Percentiles rank a stretch among this genome's conserved stretches.
These are phyloP conservation scores for Heimioporus sp. DNA, from an alignment of 768 basidiomycete genomes.

Conservation along the genomic window DNA sequence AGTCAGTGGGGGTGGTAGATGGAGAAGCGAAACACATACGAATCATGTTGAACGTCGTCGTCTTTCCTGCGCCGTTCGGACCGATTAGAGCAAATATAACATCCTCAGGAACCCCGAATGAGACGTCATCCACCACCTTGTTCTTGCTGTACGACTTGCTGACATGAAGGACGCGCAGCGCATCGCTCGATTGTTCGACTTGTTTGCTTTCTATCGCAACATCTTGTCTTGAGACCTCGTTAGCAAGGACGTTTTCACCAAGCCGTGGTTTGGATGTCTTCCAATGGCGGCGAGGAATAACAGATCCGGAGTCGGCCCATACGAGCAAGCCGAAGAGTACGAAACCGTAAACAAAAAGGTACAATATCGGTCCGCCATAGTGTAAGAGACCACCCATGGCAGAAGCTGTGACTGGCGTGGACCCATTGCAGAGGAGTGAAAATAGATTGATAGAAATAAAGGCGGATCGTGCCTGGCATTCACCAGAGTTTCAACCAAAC, in stretches of 20 bases:
- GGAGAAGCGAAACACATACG: constrained; percentile 41
- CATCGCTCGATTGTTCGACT: constrained; percentile 48
- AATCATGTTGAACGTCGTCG: constrained; percentile 79
- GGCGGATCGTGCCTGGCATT: constrained; percentile 54
- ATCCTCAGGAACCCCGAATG: constrained; percentile 59
- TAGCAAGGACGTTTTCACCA: constrained; percentile 12
- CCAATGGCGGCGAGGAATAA: constrained; percentile 40
- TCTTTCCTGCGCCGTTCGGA: constrained; percentile 84
- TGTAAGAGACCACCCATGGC: constrained; percentile 53
- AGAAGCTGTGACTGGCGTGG: constrained; percentile 41
- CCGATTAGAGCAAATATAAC: constrained; percentile 74
- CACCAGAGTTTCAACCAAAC: not conserved
- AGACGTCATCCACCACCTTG: constrained; percentile 71
- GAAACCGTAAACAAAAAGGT: constrained; percentile 61
- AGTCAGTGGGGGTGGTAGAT: not conserved
- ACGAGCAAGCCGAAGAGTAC: constrained; percentile 63
- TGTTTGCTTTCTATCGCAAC: constrained; percentile 52
- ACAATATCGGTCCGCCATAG: constrained; percentile 75
- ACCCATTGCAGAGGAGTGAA: constrained; percentile 65
- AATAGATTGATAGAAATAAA: constrained; percentile 80
- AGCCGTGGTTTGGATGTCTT: constrained; percentile 14
- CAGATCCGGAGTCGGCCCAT: constrained; percentile 69
- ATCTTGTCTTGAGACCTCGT: constrained; percentile 40
- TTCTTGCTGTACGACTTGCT: constrained; percentile 57
- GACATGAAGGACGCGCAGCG: constrained; percentile 60